Base-by-base conservation (phyloP, 768 basidiomycete species). In the Lactarius hatsudake region DNA sequence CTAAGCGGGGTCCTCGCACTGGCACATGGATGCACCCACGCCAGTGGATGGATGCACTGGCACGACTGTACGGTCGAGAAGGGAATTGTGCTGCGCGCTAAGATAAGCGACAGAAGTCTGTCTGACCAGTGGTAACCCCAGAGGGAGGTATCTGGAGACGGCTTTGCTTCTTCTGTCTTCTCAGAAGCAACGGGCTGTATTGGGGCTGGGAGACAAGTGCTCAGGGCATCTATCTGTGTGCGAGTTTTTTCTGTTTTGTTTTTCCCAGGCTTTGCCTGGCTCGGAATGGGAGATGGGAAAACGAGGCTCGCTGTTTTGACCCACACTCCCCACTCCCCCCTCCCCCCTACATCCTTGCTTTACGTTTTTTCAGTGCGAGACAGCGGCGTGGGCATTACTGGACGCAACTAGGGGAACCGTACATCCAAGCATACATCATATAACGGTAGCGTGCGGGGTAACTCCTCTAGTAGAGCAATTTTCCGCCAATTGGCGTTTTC, bases 71-170 rank as follows among this genome's bases (percentile, higher is more conserved):
- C 23, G 10, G 51, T 53, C 26, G 51, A 15, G 51, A 26, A 53
- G 51, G 23, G 26, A 53, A 53, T 53, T 15, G 13, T 17, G 26
- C 51, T 15, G 51, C 51, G 51, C 51, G 51, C 51, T 53, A 53
- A 53, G 51, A 53, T 53, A 53, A 53, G 48, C 48, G 48, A 51
- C 48, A 51, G 48, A 53, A 53, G 51, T 15, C 51, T 26, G 26
- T 15, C n/a, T 26, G 51, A 26, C 51, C 15, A 15, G 13, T 26
- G 2, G 51, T 53, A 53, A 53, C 51, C 26, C 51, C 26, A 53
- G 51, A 23, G 51, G 36, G 51, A 5, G 51, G 51, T 53, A 26
- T 53, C 51, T 53, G 51, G 51, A 53, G 51, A 53, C 26, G 26
- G 51, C 1, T 26, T 53, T 53, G 48, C 20, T 45, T 45, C 43